These are phyloP conservation scores for Stenocarpella maydis DNA, from an alignment of 2,329 filamentous ascomycete species.

Conservation along the genomic window DNA sequence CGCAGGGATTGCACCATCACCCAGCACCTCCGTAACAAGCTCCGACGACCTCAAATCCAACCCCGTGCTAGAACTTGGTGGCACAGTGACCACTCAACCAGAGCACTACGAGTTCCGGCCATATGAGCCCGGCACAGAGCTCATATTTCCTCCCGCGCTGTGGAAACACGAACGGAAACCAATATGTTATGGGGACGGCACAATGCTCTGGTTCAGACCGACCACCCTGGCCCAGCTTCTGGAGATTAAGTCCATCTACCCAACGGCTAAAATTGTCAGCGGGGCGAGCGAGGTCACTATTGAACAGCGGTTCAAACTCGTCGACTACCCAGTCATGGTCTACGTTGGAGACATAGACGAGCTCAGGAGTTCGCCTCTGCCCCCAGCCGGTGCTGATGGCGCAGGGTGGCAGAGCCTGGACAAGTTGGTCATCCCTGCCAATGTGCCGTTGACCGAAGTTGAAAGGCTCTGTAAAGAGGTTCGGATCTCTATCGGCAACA, in stretches of 20 bases:
- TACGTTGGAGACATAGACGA: constrained; percentile 94
- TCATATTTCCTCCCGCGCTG: constrained; percentile 90
- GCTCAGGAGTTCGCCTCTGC: constrained; percentile 78
- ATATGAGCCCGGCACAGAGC: constrained; percentile 89
- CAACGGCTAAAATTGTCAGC: constrained; percentile 90
- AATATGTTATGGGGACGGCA: constrained; percentile 90
- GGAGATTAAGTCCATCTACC: constrained; percentile 89
- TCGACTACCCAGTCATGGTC: constrained; percentile 88
- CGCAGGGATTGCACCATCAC: neutral
- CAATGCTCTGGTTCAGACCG: constrained; percentile 93
- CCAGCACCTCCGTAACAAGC: constrained; percentile 68
- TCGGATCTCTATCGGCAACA: constrained; percentile 77
- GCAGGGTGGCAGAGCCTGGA: constrained; percentile 60
- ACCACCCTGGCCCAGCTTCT: constrained; percentile 86
- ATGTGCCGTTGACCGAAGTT: constrained; percentile 90
- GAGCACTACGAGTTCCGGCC: constrained; percentile 90
- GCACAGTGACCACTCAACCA: constrained; percentile 71
- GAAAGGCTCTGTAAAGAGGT: constrained; percentile 85
- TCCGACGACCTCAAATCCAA: constrained; percentile 66
- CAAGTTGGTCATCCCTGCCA: constrained; percentile 87
- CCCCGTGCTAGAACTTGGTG: neutral
- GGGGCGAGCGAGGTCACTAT: constrained; percentile 98
- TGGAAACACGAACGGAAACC: constrained; percentile 83
- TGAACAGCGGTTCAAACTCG: constrained; percentile 96
- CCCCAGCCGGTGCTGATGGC: neutral